These are phyloP conservation scores for Sonneratia alba DNA, from an alignment of 345 rosid genomes.

Conservation along the genomic window DNA sequence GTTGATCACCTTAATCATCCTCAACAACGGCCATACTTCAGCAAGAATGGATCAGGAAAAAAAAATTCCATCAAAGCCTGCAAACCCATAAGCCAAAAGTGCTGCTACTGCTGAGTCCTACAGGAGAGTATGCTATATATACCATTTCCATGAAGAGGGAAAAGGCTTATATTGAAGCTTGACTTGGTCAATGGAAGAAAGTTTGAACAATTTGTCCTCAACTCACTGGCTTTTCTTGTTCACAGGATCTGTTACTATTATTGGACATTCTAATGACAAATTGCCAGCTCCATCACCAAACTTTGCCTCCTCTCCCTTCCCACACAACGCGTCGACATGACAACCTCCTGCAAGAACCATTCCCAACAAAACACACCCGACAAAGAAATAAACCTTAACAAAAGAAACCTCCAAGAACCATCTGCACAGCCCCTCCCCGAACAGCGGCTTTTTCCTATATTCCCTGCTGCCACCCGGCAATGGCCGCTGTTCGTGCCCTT, in stretches of 20 bases:
- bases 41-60: not conserved
- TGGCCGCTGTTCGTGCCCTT: slow-evolving; percentile 11
- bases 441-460: not conserved
- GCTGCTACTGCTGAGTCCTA: not conserved
- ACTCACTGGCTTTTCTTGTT: not conserved
- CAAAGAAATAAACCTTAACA: not conserved
- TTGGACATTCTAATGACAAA: slow-evolving; percentile 4
- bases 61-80: not conserved
- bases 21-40: not conserved
- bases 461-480: not conserved
- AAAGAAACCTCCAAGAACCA: slow-evolving; percentile 2
- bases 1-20: not conserved
- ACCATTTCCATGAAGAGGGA: not conserved
- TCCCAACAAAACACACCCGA: not conserved
- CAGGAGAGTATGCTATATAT: slow-evolving; percentile 1
- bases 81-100: not conserved
- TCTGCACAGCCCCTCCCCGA: not conserved
- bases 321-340: slow-evolving; percentile 4
- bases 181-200: slow-evolving; percentile 12
- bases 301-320: not conserved
- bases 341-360: slow-evolving; percentile 6
- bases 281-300: slow-evolving; percentile 9
- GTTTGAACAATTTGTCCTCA: not conserved
- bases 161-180: slow-evolving; percentile 1
- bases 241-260: slow-evolving; percentile 2